Evolutionary conservation across 1,284 basidiomycete species (phyloP).

Genomic region (Blastosporella zonata): DNA sequence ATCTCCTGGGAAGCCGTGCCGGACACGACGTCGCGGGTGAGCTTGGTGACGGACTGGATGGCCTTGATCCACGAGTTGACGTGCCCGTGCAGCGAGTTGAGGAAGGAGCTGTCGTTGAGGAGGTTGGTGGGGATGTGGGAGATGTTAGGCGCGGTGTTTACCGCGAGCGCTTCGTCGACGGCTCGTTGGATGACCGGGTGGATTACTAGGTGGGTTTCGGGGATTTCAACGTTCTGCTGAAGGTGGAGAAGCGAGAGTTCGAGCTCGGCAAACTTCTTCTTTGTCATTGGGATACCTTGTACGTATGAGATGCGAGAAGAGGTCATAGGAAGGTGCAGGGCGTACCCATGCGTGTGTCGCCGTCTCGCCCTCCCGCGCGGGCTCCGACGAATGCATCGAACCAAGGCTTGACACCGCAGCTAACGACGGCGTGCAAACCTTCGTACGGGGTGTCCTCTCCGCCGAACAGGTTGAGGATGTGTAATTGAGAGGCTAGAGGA

Average conservation of each 20-base stretch:
- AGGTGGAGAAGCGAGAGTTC: conserved; percentile 95
- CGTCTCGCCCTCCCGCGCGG: conserved; percentile 73
- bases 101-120: conserved; percentile 86
- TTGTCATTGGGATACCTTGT: conserved; percentile 94
- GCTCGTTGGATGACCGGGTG: conserved; percentile 89
- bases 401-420: conserved; percentile 95
- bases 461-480: conserved; percentile 91
- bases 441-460: conserved; percentile 93
- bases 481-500: conserved; percentile 84
- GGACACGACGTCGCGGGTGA: conserved; percentile 88
- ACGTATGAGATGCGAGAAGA: conserved; percentile 23
- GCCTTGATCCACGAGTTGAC: conserved; percentile 99
- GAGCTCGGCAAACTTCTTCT: conserved; percentile 98
- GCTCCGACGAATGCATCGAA: conserved; percentile 94
- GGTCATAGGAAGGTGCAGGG: neutral
- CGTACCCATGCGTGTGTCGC: conserved; percentile 83
- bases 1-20: conserved; percentile 98
- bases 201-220: conserved; percentile 90
- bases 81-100: conserved; percentile 91
- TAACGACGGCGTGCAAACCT: conserved; percentile 94
- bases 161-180: conserved; percentile 72
- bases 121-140: conserved; percentile 73
- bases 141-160: conserved; percentile 65
- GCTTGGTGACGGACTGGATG: conserved; percentile 94
- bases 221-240: conserved; percentile 99